These are phyloP conservation scores for Santalum album DNA, from an alignment of 164 flowering plant species.

Conservation along the genomic window DNA sequence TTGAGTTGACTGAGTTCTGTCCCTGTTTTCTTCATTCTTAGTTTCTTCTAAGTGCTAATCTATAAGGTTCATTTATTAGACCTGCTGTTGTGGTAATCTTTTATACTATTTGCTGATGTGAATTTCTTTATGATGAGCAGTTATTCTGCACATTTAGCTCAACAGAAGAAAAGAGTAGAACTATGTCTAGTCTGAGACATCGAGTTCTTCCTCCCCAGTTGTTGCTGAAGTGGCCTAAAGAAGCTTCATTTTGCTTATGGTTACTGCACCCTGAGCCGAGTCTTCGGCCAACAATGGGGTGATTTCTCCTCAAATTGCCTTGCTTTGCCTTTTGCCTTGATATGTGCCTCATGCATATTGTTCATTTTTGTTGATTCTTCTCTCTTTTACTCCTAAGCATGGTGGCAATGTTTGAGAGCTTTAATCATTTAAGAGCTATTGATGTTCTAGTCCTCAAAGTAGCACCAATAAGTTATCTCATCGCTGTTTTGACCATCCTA, in stretches of 20 bases:
- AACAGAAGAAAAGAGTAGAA: conserved; percentile 70
- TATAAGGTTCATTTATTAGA: background rate
- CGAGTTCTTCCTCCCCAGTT: conserved; percentile 91
- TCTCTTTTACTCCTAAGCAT: no score
- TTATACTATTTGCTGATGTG: background rate
- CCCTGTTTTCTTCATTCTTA: background rate
- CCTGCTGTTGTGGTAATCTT: no score
- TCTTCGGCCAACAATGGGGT: conserved; percentile 79
- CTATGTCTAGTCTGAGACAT: conserved; percentile 84
- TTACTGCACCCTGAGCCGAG: conserved; percentile 83
- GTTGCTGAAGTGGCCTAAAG: conserved; percentile 86
- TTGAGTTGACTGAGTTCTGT: conserved; percentile 1
- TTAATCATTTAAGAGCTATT: no score
- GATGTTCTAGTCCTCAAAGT: no score
- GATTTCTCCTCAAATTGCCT: no score
- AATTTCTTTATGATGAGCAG: conserved; percentile 30
- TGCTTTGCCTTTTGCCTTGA: no score
- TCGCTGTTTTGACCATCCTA: no score
- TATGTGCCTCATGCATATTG: no score
- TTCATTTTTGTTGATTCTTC: no score
- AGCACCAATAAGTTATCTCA: no score
- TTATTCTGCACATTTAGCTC: conserved; percentile 71
- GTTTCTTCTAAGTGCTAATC: background rate
- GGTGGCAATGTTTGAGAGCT: no score
- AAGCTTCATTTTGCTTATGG: conserved; percentile 96